Evolutionary conservation across 148 eudicot genomes (phyloP).

Genomic region (Limonium bicolor): DNA sequence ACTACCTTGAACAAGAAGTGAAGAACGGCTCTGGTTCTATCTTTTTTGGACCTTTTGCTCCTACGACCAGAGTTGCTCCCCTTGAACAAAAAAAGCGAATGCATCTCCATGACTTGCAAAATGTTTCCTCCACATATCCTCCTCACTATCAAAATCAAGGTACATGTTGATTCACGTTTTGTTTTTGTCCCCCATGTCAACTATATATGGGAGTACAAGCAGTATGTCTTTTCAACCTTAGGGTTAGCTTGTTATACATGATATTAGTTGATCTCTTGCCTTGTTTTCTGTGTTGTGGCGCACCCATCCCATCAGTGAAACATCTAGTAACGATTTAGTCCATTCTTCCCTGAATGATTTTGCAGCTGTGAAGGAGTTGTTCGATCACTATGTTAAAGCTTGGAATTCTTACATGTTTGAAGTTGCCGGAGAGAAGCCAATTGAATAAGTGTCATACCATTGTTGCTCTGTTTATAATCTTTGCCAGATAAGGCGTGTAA

Average conservation of each 20-base stretch:
- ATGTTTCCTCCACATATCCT: neutral
- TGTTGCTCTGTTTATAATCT: too few species aligned
- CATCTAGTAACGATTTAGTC: too few species aligned
- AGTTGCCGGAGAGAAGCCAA: conserved; percentile 50
- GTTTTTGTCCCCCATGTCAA: too few species aligned
- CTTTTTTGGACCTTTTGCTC: conserved; percentile 80
- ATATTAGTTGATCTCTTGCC: too few species aligned
- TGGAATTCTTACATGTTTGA: conserved; percentile 85
- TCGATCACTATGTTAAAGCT: conserved; percentile 72
- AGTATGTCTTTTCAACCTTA: too few species aligned
- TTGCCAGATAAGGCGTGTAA: too few species aligned
- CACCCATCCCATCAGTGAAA: too few species aligned
- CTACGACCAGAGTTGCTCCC: conserved; percentile 27
- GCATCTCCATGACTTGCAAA: conserved; percentile 42
- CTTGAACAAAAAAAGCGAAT: conserved; percentile 19
- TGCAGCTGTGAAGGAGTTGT: conserved; percentile 72
- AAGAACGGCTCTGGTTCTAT: conserved; percentile 19
- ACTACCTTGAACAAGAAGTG: neutral
- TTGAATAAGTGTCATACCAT: conserved; percentile 33
- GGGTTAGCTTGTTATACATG: too few species aligned
- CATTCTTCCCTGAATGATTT: conserved; percentile 10
- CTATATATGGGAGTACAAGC: too few species aligned
- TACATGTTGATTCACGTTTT: conserved; percentile 13
- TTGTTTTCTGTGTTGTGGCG: too few species aligned
- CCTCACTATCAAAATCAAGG: conserved; percentile 60